Percentiles rank a stretch among this genome's conserved stretches.
phyloP scores from a whole-genome alignment of 371 early-diverging fungal species.

The Batkoa obscura region DNA sequence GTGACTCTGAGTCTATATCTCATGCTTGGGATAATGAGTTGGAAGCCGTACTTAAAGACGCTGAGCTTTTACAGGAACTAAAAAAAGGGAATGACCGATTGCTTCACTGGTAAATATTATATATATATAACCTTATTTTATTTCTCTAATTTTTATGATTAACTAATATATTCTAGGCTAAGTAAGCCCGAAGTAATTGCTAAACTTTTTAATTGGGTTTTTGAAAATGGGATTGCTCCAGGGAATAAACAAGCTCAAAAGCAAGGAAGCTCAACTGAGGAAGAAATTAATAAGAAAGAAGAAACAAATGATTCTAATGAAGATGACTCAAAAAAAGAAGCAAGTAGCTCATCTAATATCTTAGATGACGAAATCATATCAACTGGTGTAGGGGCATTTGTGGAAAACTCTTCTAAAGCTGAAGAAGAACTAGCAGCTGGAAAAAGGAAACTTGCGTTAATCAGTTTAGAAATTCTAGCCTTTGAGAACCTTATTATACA shows the following conservation, averaged over 20 bases:
- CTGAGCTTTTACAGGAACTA: not conserved
- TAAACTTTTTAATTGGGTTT: not conserved
- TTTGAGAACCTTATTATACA: not conserved
- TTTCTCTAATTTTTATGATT: no score
- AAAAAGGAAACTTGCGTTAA: slow-evolving; percentile 1
- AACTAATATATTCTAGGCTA: not conserved
- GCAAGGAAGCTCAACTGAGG: no score
- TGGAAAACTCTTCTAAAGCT: not conserved
- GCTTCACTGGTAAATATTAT: slow-evolving; percentile 1
- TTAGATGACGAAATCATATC: not conserved
- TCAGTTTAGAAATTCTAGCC: slow-evolving; percentile 2
- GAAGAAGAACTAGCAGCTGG: not conserved
- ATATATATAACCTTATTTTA: no score
- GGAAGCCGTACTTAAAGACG: not conserved
- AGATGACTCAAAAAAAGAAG: no score
- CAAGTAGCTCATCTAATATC: not conserved
- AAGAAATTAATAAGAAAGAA: no score
- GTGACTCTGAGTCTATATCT: no score
- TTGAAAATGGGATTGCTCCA: not conserved
- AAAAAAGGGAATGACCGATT: slow-evolving; percentile 5
- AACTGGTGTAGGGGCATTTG: no score
- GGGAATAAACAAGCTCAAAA: not conserved
- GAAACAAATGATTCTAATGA: not conserved
- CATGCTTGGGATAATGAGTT: no score
- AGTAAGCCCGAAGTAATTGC: not conserved